Percentiles rank a stretch among this genome's conserved stretches.
These are phyloP conservation scores for Mycena albidolilacea DNA, from an alignment of 768 basidiomycete species.

Conservation along the genomic window DNA sequence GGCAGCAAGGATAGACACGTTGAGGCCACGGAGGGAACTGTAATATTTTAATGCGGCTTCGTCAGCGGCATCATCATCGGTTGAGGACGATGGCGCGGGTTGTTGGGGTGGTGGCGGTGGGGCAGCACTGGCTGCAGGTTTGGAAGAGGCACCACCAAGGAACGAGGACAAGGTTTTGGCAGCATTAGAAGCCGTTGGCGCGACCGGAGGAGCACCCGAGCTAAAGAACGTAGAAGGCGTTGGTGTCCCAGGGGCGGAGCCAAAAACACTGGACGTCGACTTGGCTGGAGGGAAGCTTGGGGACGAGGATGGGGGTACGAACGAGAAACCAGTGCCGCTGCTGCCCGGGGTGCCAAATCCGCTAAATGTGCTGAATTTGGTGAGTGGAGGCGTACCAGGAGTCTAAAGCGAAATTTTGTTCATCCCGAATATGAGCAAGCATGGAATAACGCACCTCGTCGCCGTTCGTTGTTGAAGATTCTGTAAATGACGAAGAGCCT, in stretches of 20 bases:
- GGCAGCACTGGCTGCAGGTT: conserved; percentile 17
- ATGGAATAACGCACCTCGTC: conserved; percentile 45
- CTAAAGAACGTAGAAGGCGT: conserved; percentile 39
- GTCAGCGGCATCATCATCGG: conserved; percentile 46
- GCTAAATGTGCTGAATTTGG: conserved; percentile 66
- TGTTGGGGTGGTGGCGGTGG: not conserved
- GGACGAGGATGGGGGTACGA: conserved; percentile 50
- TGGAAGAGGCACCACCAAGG: conserved; percentile 44
- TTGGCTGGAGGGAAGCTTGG: conserved; percentile 38
- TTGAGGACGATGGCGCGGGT: not conserved
- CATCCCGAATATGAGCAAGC: conserved; percentile 1
- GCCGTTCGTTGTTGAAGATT: conserved; percentile 38
- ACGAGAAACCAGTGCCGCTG: conserved; percentile 55
- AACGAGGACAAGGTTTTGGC: conserved; percentile 69
- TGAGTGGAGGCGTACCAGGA: conserved; percentile 48
- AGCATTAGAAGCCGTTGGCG: conserved; percentile 59
- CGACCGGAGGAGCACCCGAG: conserved; percentile 45
- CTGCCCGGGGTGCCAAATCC: conserved; percentile 63
- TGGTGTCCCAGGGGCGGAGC: conserved; percentile 26
- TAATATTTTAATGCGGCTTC: conserved; percentile 68
- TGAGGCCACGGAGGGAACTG: conserved; percentile 81
- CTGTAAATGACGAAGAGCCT: conserved; percentile 34
- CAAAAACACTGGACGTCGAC: conserved; percentile 31
- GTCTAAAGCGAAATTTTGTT: conserved; percentile 24
- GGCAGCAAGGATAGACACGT: conserved; percentile 73